phyloP scores from a whole-genome alignment of 371 early-diverging fungal species.

The Actinomucor elegans region DNA sequence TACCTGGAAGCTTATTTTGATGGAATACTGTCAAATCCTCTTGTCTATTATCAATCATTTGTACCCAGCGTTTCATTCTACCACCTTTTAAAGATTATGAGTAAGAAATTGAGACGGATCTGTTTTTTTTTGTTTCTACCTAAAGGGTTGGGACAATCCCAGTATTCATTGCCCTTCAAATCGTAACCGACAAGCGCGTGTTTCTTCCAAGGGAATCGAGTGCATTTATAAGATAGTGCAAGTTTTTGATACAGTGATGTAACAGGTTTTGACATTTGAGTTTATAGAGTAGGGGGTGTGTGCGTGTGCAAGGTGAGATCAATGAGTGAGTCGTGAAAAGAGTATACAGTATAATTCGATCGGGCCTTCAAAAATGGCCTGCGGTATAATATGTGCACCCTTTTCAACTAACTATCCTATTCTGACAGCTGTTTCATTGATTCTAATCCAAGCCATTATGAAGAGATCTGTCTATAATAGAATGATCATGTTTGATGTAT shows the following conservation, averaged over 20 bases:
- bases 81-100: slow-evolving; percentile 27
- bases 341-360: too few species aligned
- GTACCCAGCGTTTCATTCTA: slow-evolving; percentile 48
- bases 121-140: slow-evolving; percentile 18
- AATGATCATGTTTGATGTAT: too few species aligned
- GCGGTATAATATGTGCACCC: too few species aligned
- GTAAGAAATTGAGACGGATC: background rate
- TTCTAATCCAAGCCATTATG: too few species aligned
- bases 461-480: too few species aligned
- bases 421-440: too few species aligned
- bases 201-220: slow-evolving; percentile 55
- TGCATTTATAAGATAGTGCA: slow-evolving; percentile 30
- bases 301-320: too few species aligned
- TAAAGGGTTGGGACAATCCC: slow-evolving; percentile 66
- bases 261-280: slow-evolving; percentile 16
- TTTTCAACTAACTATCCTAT: too few species aligned
- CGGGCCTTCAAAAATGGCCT: too few species aligned
- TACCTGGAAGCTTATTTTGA: slow-evolving; percentile 60
- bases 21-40: slow-evolving; percentile 39
- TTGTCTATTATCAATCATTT: slow-evolving; percentile 31
- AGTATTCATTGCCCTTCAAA: slow-evolving; percentile 69
- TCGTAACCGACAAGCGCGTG: slow-evolving; percentile 63
- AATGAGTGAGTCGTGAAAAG: too few species aligned
- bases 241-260: slow-evolving; percentile 26
- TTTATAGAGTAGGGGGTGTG: background rate